Evolutionary conservation across 2,329 filamentous ascomycete genomes (phyloP).

Genomic region (Leptographium flavum): DNA sequence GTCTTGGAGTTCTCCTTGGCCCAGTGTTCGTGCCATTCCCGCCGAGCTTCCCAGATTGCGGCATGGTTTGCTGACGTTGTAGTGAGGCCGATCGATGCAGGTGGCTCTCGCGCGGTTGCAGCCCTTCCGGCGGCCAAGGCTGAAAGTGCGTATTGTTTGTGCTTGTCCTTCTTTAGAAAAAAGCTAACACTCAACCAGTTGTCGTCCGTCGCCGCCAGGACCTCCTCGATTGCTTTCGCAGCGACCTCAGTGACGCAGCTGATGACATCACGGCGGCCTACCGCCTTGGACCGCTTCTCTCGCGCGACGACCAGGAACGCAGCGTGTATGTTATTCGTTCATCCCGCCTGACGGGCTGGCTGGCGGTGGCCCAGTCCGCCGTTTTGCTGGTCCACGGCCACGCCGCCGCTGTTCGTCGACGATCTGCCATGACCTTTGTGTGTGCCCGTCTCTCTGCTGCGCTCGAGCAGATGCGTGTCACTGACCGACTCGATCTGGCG

Average conservation of each 20-base stretch:
- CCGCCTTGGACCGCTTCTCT: neutral
- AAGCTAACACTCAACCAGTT: too few species aligned
- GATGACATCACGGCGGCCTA: neutral
- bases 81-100: too few species aligned
- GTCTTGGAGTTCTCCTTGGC: too few species aligned
- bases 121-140: too few species aligned
- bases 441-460: neutral
- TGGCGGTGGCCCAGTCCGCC: neutral
- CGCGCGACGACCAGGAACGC: neutral
- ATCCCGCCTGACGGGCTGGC: neutral
- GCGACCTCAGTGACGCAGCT: neutral
- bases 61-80: too few species aligned
- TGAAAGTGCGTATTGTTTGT: too few species aligned
- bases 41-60: too few species aligned
- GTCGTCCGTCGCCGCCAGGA: too few species aligned
- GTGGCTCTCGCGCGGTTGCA: too few species aligned
- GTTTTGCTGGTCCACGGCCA: neutral
- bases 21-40: too few species aligned
- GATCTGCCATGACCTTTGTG: neutral
- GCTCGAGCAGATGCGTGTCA: neutral
- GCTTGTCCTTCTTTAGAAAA: too few species aligned
- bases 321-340: neutral
- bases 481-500: neutral
- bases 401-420: neutral
- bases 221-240: too few species aligned